These are phyloP conservation scores for Ascoidea tarda DNA, from an alignment of 805 yeast species.

Conservation along the genomic window DNA sequence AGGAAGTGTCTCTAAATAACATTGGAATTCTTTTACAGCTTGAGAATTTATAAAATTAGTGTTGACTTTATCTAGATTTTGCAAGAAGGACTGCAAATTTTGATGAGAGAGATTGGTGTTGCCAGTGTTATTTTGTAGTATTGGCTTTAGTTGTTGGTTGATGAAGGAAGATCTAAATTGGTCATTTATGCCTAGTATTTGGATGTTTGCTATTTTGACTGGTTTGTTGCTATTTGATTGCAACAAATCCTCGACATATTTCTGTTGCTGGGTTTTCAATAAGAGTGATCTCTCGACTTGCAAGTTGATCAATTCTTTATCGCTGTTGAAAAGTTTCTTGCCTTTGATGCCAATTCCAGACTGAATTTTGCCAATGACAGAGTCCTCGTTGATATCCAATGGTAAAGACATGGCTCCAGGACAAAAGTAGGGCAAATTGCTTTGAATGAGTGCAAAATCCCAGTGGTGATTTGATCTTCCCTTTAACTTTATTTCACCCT, in stretches of 20 bases:
- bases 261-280: not conserved
- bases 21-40: constrained; percentile 3
- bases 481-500: no score
- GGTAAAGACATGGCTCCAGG: no score
- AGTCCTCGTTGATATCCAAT: no score
- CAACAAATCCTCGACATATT: not conserved
- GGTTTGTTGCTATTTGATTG: not conserved
- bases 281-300: no score
- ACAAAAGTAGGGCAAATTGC: no score
- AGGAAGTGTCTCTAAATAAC: constrained; percentile 3
- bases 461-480: no score
- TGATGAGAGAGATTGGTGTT: not conserved
- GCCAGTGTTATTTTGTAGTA: not conserved
- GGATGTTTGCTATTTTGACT: not conserved
- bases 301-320: no score
- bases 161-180: constrained; percentile 4
- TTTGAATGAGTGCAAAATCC: no score
- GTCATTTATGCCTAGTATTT: not conserved
- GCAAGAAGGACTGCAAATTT: constrained; percentile 2
- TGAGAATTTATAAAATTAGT: constrained; percentile 5
- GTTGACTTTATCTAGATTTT: constrained; percentile 2
- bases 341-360: no score
- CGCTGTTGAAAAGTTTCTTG: no score
- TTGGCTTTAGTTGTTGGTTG: constrained; percentile 6
- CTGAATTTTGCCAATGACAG: no score